Evolutionary conservation across 2,329 filamentous ascomycete species (phyloP).

Genomic region (Ceratocystiopsis minuta): DNA sequence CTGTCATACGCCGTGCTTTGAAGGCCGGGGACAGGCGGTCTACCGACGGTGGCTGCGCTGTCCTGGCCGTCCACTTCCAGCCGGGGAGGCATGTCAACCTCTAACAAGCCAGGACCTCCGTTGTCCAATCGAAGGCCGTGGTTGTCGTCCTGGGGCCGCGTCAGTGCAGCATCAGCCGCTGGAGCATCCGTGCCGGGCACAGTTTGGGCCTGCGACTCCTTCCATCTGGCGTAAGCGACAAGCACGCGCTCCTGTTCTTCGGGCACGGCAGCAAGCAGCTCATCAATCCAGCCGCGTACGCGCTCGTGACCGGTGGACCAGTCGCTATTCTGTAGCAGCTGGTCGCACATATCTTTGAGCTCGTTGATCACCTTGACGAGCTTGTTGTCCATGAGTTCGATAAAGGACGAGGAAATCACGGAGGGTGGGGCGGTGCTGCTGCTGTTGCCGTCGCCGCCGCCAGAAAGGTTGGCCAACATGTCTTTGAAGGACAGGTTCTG

Average conservation of each 20-base stretch:
- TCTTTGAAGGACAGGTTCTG: background rate
- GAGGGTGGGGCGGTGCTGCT: background rate
- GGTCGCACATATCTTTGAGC: slow-evolving; percentile 9
- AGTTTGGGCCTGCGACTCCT: background rate
- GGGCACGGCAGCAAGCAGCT: background rate
- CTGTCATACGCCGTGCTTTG: background rate
- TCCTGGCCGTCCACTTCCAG: slow-evolving; percentile 1
- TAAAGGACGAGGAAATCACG: slow-evolving; percentile 2
- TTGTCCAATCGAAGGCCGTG: no score
- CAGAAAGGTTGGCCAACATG: background rate
- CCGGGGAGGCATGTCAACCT: background rate
- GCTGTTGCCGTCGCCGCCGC: background rate
- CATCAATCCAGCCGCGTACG: slow-evolving; percentile 4
- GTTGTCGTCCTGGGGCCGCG: no score
- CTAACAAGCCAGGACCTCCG: no score
- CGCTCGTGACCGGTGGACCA: slow-evolving; percentile 3
- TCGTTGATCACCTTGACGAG: slow-evolving; percentile 5
- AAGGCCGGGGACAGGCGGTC: background rate
- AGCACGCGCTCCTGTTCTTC: slow-evolving; percentile 4
- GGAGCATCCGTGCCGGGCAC: background rate
- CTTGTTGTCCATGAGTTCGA: slow-evolving; percentile 5
- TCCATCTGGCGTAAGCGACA: background rate
- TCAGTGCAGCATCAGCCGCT: no score
- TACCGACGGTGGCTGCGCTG: background rate
- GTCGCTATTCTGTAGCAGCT: slow-evolving; percentile 8